Evolutionary conservation across 805 yeast species (phyloP).

Genomic region (Suhomyces xylopsoci): DNA sequence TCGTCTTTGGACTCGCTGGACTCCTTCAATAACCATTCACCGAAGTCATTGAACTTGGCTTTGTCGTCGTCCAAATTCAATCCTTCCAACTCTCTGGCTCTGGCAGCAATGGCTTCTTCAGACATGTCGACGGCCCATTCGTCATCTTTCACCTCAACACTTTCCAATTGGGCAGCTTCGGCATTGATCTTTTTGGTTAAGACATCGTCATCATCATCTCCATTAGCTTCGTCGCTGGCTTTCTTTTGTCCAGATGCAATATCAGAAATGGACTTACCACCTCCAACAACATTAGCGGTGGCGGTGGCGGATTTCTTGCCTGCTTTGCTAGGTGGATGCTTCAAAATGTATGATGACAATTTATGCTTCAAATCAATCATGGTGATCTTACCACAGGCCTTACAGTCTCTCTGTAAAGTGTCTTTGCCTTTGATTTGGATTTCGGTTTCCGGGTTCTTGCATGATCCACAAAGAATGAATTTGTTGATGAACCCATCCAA

Average conservation of each 20-base stretch:
- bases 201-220: slow-evolving; percentile 64
- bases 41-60: slow-evolving; percentile 68
- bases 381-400: slow-evolving; percentile 94
- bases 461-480: slow-evolving; percentile 89
- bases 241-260: slow-evolving; percentile 54
- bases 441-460: slow-evolving; percentile 98
- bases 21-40: slow-evolving; percentile 74
- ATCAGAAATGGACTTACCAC: slow-evolving; percentile 77
- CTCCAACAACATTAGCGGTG: slow-evolving; percentile 86
- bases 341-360: slow-evolving; percentile 79
- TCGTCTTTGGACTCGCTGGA: slow-evolving; percentile 53
- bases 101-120: slow-evolving; percentile 89
- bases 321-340: slow-evolving; percentile 75
- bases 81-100: slow-evolving; percentile 85
- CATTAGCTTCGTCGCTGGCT: slow-evolving; percentile 32
- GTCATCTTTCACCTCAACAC: slow-evolving; percentile 74
- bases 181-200: slow-evolving; percentile 77
- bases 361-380: slow-evolving; percentile 82
- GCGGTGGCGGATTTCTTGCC: slow-evolving; percentile 75
- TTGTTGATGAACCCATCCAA: slow-evolving; percentile 91
- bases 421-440: slow-evolving; percentile 75
- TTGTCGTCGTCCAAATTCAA: slow-evolving; percentile 45
- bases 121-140: slow-evolving; percentile 98
- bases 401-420: slow-evolving; percentile 83
- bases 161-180: slow-evolving; percentile 66